Base-by-base conservation (phyloP, 176 grass and related monocot genomes). In the Metroxylon sagu region DNA sequence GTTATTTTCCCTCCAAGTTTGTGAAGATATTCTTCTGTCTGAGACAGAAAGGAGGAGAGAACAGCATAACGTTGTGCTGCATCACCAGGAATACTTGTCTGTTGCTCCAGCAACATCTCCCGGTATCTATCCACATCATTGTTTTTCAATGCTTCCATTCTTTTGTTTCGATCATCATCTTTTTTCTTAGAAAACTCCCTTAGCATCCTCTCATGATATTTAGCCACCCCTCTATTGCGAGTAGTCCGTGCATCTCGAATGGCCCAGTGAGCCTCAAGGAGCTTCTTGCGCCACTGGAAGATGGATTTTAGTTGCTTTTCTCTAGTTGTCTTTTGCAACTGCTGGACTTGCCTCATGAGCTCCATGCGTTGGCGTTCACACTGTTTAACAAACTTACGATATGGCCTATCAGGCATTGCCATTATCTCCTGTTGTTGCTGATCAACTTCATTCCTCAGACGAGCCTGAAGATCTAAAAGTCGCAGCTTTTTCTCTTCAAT, bases 131-230 rank as follows among this genome's bases (percentile, higher is more conserved):
- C 94, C 12, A 93, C 85, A 5, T 98, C 94, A 73, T 98, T 98
- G 71, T 98, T 98, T 73, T 98, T 98, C 25, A 98, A 80, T 23
- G 94, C 94, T 74, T 98, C 94, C 94, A 98, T 98, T 71, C 94
- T 90, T 82, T 92, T 98, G 74, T 80, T 86, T 58, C 94, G 75
- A 53, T 86, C 94, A 60, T 89, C 94, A 79, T 98, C 94, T 49
- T 98, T 93, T 62, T 65, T 93, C 82, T 98, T 98, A 14, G 94
- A 85, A 53, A 93, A 98, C 73, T 98, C 94, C 70, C 80, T 83
- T 48, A 98, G 55, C 94, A 98, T 86, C 79, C 88, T 98, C 70
- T 98, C 94, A 63, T 98, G 94, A 67, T 98, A 89, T 61, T 98
- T 98, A 30, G 94, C 94, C 52, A 98, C 85, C 19, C 94, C 94